Base-by-base conservation (phyloP, 805 yeast genomes). In the Ogataea methylovora region DNA sequence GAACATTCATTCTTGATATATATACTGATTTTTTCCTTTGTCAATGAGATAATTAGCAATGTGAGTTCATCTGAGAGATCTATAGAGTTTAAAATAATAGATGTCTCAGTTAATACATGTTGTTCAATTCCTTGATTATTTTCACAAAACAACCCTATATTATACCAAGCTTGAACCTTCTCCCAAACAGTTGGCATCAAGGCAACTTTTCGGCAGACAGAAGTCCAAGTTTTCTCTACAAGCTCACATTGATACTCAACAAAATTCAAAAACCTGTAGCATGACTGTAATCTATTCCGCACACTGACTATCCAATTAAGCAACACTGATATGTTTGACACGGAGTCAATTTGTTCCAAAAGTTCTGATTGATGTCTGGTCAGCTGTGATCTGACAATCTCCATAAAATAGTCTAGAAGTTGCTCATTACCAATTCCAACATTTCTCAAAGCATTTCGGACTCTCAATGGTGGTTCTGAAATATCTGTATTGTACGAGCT, bases 11-110 rank as follows among this genome's bases (percentile, higher is more conserved):
- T 28, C 2, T 38, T 32, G 5, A 70, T 55, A 37, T 56, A 54
- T 5, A 38, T 30, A 18, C 48, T 51, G n/a, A 73, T 12, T n/a
- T 65, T 24, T 56, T 55, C 41, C 8, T 61, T 60, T 1, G 72
- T 57, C 8, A 69, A 41, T 14, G 59, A 52, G 9, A 69, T 56
- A 3, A 71, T 46, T 4, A 55, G 29, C 18, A 48, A 43, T 8
- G 49, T 46, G 10, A 55, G 30, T 16, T 51, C 53, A 12, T 51
- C 52, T 4, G 14, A 36, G 17, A 53, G 34, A 10, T 44, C 44
- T 3, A 48, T 42, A 6, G 36, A 39, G 19, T 34, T 36, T 7
- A 52, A 30, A 4, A 45, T 39, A 15, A 34, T 38, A 0, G 55
- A 41, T 2, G 48, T 42, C 9, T 41, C 39, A 21, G 31, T 34